A percentile compares a stretch with the other conserved stretches of the same genome.
Evolutionary conservation across 78 protist genomes (phyloP).

Genomic region (slime mould (Dictyostelium discoideum)): dicty_2.7 NC_007090.3:5394001-5394500

Average conservation of each 20-base stretch:
- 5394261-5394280: constrained; percentile 2
- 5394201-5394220: background rate
- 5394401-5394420: constrained; percentile 31
- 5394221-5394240: constrained; percentile 17
- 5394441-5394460: constrained; percentile 67
- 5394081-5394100: constrained; percentile 23
- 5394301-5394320: background rate
- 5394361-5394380: constrained; percentile 38
- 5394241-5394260: background rate
- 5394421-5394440: background rate
- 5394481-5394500: background rate
- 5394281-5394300: background rate
- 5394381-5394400: constrained; percentile 34
- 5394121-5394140: constrained; percentile 17
- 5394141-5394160: constrained; percentile 43
- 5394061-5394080: constrained; percentile 53
- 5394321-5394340: background rate
- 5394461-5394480: background rate
- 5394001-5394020: background rate
- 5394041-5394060: background rate
- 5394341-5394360: constrained; percentile 1
- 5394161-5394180: background rate
- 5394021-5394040: background rate
- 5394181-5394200: background rate
- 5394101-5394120: background rate